These are phyloP conservation scores for Malus sylvestris DNA, from an alignment of 306 rosid genomes.

Conservation along the genomic window DNA sequence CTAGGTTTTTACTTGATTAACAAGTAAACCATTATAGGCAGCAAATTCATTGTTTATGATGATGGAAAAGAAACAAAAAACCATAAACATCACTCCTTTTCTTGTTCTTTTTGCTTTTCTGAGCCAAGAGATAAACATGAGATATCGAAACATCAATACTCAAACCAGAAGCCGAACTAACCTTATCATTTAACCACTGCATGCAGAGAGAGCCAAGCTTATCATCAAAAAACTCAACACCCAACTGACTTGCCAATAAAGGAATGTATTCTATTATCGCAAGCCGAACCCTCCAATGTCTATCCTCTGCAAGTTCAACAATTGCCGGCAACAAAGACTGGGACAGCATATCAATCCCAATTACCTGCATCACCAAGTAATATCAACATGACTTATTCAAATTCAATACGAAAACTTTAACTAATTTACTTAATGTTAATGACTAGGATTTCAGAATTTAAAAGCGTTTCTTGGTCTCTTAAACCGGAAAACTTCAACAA, in stretches of 20 bases:
- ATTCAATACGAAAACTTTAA: background rate
- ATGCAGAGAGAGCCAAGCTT: slow-evolving; percentile 98
- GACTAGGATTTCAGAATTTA: background rate
- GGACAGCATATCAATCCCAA: slow-evolving; percentile 92
- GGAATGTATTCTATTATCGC: slow-evolving; percentile 97
- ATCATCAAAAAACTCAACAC: slow-evolving; percentile 92
- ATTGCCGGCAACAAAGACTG: slow-evolving; percentile 95
- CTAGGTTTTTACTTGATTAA: background rate
- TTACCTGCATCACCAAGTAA: slow-evolving; percentile 49
- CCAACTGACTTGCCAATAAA: slow-evolving; percentile 93
- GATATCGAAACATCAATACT: background rate
- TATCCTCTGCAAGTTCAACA: slow-evolving; percentile 99
- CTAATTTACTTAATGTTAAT: too few relatives aligned
- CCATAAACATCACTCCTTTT: background rate
- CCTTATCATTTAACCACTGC: slow-evolving; percentile 99
- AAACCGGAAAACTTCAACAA: background rate
- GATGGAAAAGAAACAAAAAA: background rate
- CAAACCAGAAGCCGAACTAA: slow-evolving; percentile 25
- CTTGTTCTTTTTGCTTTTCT: background rate
- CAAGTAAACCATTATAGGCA: background rate
- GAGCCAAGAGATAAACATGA: background rate
- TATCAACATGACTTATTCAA: background rate
- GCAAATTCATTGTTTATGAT: background rate
- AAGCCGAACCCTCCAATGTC: slow-evolving; percentile 98
- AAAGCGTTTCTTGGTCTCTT: background rate